Evolutionary conservation across 2,329 filamentous ascomycete species (phyloP), one percentile per base, ranked within the genome.

Genomic region (Fusarium protoensiforme): DNA sequence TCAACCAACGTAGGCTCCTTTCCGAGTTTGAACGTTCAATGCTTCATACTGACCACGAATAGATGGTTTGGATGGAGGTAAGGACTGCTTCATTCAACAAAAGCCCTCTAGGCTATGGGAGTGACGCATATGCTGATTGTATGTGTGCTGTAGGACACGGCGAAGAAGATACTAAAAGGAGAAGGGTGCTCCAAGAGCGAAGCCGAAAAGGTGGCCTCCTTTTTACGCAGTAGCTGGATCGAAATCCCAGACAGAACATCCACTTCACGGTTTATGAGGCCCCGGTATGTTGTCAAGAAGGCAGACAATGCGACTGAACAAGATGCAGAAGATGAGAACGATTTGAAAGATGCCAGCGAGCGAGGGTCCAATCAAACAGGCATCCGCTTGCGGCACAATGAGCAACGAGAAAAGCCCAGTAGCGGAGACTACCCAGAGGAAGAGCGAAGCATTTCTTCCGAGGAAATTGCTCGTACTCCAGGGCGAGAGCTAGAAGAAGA

Each of bases 11-110:
- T 59, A n/a, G 0, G 56, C 20, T n/a, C 5, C 8, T 9, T 7
- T n/a, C 3, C 20, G 5, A 46, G 3, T 4, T n/a, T 6, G 14
- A 8, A 11, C 7, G 0, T 13, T 24, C 1, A 13, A 29, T 2
- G 2, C 3, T 20, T 27, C 8, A 13, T 5, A 10, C 56, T 59
- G 13, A 59, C 16, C 9, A 8, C 4, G 10, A 18, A 7, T 5
- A 59, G 56, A 59, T 59, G n/a, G 11, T 18, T 22, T 59, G 56
- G 56, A 59, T 59, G 56, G 27, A 59, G 24, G 56, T 59, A 7
- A 41, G 56, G 2, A 54, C 3, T 16, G 3, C 1, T 16, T 11
- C 5, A 14, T 22, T n/a, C 18, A 27, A 2, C 0, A 27, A 7
- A 48, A 48, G 2, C 8, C 16, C 9, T 2, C 8, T 27, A 11